Percentiles rank a stretch among this genome's conserved stretches.
phyloP scores from a whole-genome alignment of 2,329 filamentous ascomycete species.

The Penicillium sp. region DNA sequence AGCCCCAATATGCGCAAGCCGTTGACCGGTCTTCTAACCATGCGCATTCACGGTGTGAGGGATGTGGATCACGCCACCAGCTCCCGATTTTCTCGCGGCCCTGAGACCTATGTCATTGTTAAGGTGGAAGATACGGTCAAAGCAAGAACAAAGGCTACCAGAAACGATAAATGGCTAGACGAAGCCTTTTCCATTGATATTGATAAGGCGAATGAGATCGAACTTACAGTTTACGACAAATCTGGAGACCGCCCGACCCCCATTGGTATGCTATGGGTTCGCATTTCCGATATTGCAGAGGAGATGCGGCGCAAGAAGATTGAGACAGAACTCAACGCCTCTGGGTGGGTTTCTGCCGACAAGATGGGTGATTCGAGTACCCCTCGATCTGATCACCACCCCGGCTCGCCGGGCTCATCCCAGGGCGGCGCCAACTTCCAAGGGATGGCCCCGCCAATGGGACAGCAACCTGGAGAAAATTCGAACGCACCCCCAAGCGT shows the following conservation, averaged over 20 bases:
- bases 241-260: constrained; percentile 85
- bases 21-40: constrained; percentile 83
- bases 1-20: constrained; percentile 93
- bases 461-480: constrained; percentile 28
- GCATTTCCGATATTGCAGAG: constrained; percentile 95
- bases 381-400: constrained; percentile 48
- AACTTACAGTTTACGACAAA: constrained; percentile 97
- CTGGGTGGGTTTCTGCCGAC: constrained; percentile 96
- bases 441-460: constrained; percentile 20
- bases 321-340: constrained; percentile 89
- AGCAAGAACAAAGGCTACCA: constrained; percentile 79
- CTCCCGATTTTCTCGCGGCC: constrained; percentile 81
- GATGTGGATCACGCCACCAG: constrained; percentile 90
- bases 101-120: constrained; percentile 92
- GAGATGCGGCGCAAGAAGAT: constrained; percentile 97
- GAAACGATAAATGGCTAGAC: constrained; percentile 87
- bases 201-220: constrained; percentile 97
- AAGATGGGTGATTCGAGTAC: constrained; percentile 71
- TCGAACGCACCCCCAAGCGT: constrained; percentile 35
- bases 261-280: constrained; percentile 92
- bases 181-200: constrained; percentile 91
- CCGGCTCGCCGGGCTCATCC: constrained; percentile 51
- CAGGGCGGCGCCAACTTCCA: constrained; percentile 24
- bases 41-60: constrained; percentile 83
- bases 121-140: constrained; percentile 96